phyloP scores from a whole-genome alignment of 768 basidiomycete genomes.

The Boletus rex-veris region DNA sequence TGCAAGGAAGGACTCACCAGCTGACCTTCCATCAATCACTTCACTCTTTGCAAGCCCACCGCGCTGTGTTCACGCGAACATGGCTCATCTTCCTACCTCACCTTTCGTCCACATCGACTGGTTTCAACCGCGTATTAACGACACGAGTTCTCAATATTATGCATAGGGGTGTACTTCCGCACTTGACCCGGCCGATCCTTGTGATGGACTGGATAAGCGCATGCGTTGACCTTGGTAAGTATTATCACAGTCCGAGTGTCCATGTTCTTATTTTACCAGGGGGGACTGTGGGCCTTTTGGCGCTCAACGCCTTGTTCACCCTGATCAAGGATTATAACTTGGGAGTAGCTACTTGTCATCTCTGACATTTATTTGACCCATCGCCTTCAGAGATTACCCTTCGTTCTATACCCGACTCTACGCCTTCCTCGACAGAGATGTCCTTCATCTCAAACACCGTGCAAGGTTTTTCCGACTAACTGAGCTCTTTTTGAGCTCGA shows the following conservation, averaged over 20 bases:
- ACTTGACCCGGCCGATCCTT: conserved; percentile 70
- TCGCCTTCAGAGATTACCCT: conserved; percentile 77
- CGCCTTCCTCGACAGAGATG: conserved; percentile 79
- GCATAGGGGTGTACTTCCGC: conserved; percentile 80
- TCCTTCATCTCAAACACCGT: conserved; percentile 89
- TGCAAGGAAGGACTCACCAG: conserved; percentile 50
- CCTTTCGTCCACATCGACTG: conserved; percentile 40
- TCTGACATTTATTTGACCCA: not conserved
- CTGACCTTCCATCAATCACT: conserved; percentile 75
- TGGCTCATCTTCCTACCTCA: conserved; percentile 74
- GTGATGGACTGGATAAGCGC: conserved; percentile 92
- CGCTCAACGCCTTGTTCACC: conserved; percentile 86
- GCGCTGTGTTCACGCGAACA: conserved; percentile 74
- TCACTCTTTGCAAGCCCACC: conserved; percentile 73
- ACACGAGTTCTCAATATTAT: conserved; percentile 69
- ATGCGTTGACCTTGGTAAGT: conserved; percentile 76
- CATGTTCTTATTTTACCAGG: conserved; percentile 41
- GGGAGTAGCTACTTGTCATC: conserved; percentile 43
- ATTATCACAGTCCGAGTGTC: not conserved
- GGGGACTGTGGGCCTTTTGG: conserved; percentile 80
- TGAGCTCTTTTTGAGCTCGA: conserved; percentile 88
- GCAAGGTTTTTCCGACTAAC: conserved; percentile 92
- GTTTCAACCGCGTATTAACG: conserved; percentile 37
- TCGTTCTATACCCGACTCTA: conserved; percentile 93
- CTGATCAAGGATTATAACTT: conserved; percentile 92